Evolutionary conservation across 2,329 filamentous ascomycete species (phyloP).

Genomic region (Pseudonectria foliicola): DNA sequence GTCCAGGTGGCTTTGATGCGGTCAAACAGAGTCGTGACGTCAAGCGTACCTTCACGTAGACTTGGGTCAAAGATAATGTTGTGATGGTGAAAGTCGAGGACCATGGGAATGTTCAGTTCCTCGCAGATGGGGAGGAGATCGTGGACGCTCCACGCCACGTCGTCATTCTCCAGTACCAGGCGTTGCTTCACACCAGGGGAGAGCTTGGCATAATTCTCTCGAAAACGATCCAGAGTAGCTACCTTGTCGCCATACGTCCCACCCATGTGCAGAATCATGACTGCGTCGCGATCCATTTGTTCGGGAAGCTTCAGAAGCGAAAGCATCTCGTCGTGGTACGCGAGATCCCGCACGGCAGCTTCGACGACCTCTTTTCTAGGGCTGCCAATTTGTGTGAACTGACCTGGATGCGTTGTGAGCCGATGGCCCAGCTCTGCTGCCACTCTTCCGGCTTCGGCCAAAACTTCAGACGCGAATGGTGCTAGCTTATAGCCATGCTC

Average conservation of each 20-base stretch:
- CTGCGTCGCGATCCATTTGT: constrained; percentile 74
- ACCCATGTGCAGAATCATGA: constrained; percentile 94
- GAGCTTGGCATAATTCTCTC: constrained; percentile 62
- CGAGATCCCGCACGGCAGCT: constrained; percentile 71
- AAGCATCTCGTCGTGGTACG: constrained; percentile 84
- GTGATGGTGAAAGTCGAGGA: constrained; percentile 91
- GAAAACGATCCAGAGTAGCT: constrained; percentile 71
- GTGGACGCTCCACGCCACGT: constrained; percentile 87
- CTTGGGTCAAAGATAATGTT: constrained; percentile 80
- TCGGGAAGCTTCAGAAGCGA: constrained; percentile 67
- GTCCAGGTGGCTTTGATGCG: constrained; percentile 80
- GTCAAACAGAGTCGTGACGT: constrained; percentile 67
- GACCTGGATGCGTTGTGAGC: constrained; percentile 84
- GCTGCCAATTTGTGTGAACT: constrained; percentile 87
- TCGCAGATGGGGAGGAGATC: constrained; percentile 86
- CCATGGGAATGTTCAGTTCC: constrained; percentile 86
- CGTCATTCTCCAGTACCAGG: constrained; percentile 88
- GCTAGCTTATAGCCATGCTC: constrained; percentile 81
- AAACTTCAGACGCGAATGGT: constrained; percentile 70
- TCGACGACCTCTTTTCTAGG: constrained; percentile 70
- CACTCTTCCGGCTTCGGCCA: constrained; percentile 70
- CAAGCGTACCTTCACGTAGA: constrained; percentile 74
- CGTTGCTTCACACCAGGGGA: constrained; percentile 67
- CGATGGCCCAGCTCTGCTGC: constrained; percentile 75
- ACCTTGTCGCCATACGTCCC: constrained; percentile 82